Evolutionary conservation across 2,329 filamentous ascomycete genomes (phyloP).

Genomic region (Colletotrichum orbiculare): DNA sequence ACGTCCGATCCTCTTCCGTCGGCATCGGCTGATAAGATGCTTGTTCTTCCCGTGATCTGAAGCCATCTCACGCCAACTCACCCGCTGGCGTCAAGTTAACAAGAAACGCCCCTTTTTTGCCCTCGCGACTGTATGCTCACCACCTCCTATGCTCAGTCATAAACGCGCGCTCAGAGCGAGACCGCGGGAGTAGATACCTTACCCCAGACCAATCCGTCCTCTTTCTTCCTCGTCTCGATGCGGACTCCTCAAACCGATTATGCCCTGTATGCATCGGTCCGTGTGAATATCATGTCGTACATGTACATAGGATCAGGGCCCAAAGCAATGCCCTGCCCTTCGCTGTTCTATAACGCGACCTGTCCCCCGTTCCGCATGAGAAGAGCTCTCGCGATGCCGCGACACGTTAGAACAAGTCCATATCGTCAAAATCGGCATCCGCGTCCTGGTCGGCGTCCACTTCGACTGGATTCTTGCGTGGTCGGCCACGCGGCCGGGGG

Average conservation of each 20-base stretch:
- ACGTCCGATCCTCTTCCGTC: slow-evolving; percentile 1
- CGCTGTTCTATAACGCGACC: slow-evolving; percentile 16
- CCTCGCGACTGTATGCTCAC: not conserved
- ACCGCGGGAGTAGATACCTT: too few relatives aligned
- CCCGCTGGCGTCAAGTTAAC: slow-evolving; percentile 2
- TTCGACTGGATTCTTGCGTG: slow-evolving; percentile 56
- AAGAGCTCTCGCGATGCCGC: not conserved
- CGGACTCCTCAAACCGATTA: slow-evolving; percentile 14
- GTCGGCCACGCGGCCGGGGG: slow-evolving; percentile 60
- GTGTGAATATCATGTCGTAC: slow-evolving; percentile 9
- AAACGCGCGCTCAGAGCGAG: not conserved
- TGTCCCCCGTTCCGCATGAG: not conserved
- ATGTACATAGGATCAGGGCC: slow-evolving; percentile 12
- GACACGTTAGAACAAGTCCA: slow-evolving; percentile 23
- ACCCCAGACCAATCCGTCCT: too few relatives aligned
- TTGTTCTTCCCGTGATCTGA: slow-evolving; percentile 35
- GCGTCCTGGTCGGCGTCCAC: slow-evolving; percentile 47
- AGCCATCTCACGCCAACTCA: slow-evolving; percentile 24
- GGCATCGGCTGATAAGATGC: not conserved
- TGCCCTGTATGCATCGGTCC: slow-evolving; percentile 18
- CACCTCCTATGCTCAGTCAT: not conserved
- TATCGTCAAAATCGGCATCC: slow-evolving; percentile 50
- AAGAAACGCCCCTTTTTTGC: slow-evolving; percentile 28
- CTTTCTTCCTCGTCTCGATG: slow-evolving; percentile 21
- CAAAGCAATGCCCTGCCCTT: not conserved